phyloP scores from a whole-genome alignment of 495 filamentous ascomycete genomes.

The Penicillium herquei region DNA sequence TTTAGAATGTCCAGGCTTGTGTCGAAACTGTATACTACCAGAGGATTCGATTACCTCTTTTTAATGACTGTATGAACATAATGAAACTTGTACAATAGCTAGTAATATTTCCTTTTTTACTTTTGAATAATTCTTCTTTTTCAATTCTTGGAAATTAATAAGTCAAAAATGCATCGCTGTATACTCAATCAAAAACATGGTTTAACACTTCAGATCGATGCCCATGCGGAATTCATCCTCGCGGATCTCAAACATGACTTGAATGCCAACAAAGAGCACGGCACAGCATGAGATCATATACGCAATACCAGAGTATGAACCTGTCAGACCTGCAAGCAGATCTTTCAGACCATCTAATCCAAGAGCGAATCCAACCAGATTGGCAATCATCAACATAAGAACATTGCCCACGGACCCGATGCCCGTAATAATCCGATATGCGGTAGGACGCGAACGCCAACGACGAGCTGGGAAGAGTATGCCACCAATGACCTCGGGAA shows the following conservation, averaged over 20 bases:
- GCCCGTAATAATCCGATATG: constrained; percentile 78
- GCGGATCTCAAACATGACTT: constrained; percentile 95
- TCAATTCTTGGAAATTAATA: too few species aligned
- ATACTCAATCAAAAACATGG: background rate
- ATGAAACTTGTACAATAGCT: constrained; percentile 26
- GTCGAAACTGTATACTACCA: constrained; percentile 12
- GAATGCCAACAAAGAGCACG: constrained; percentile 78
- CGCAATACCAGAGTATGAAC: constrained; percentile 67
- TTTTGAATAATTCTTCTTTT: too few species aligned
- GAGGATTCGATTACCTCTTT: background rate
- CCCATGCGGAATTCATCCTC: constrained; percentile 79
- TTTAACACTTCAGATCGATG: constrained; percentile 80
- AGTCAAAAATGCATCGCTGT: background rate
- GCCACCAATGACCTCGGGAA: constrained; percentile 76
- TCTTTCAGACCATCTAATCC: constrained; percentile 83
- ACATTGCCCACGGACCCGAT: constrained; percentile 85
- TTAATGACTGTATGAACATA: constrained; percentile 25
- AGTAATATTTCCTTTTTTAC: too few species aligned
- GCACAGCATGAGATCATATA: constrained; percentile 70
- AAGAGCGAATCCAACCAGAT: constrained; percentile 91
- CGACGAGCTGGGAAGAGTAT: constrained; percentile 67
- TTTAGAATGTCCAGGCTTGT: constrained; percentile 15
- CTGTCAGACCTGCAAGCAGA: constrained; percentile 70
- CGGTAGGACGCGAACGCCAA: constrained; percentile 64
- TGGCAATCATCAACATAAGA: constrained; percentile 94